These are phyloP conservation scores for Tephrocybe sp. DNA, from an alignment of 768 basidiomycete species.

Conservation along the genomic window DNA sequence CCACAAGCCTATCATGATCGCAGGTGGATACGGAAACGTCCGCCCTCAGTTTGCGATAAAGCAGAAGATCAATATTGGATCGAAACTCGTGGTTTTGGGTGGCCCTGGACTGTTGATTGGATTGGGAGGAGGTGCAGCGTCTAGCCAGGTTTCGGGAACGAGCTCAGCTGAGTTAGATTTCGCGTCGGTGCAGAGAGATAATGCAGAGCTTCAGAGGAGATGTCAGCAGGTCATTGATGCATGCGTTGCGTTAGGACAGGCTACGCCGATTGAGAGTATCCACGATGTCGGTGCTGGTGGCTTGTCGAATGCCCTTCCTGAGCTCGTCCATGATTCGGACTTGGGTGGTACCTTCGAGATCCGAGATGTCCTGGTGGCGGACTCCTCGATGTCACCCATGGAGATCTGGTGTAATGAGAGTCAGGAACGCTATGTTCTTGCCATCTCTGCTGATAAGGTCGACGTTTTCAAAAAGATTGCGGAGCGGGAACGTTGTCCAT, in stretches of 20 bases:
- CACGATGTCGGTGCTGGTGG: slow-evolving; percentile 99
- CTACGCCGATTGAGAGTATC: slow-evolving; percentile 89
- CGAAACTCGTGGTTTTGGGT: slow-evolving; percentile 89
- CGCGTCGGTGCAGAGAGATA: slow-evolving; percentile 95
- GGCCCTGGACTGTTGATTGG: slow-evolving; percentile 97
- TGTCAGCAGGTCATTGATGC: slow-evolving; percentile 98
- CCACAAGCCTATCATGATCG: slow-evolving; percentile 99
- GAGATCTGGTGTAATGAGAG: slow-evolving; percentile 99
- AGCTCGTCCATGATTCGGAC: slow-evolving; percentile 94
- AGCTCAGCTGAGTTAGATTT: slow-evolving; percentile 94
- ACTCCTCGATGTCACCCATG: slow-evolving; percentile 96
- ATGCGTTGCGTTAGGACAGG: slow-evolving; percentile 57
- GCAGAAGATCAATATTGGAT: slow-evolving; percentile 69
- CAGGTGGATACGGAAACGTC: slow-evolving; percentile 95
- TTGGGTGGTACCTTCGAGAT: slow-evolving; percentile 93
- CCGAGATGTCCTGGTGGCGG: slow-evolving; percentile 87
- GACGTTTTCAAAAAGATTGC: slow-evolving; percentile 73
- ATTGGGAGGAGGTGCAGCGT: slow-evolving; percentile 94
- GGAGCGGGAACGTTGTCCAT: slow-evolving; percentile 88
- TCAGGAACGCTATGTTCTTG: slow-evolving; percentile 96
- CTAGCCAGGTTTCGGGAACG: slow-evolving; percentile 88
- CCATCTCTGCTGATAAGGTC: slow-evolving; percentile 66
- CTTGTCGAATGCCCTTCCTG: slow-evolving; percentile 93
- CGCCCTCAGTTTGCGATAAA: slow-evolving; percentile 82
- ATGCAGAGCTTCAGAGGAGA: slow-evolving; percentile 96